Evolutionary conservation across 2,329 filamentous ascomycete genomes (phyloP).

Genomic region (Botrytis fragariae): DNA sequence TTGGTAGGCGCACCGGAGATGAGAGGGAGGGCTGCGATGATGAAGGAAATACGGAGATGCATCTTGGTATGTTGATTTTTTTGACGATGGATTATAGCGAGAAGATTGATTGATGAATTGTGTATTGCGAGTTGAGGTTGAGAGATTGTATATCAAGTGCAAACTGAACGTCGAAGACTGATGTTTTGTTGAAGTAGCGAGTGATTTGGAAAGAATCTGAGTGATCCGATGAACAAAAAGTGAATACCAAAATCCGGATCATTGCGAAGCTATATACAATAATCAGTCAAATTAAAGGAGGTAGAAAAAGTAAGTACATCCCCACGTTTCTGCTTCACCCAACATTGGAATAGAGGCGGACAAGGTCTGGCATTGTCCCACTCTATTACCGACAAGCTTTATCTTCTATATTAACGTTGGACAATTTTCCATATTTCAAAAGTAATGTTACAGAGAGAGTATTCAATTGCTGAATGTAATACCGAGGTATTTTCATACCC

Average conservation of each 20-base stretch:
- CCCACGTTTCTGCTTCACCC: background rate
- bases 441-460: background rate
- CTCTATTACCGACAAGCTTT: background rate
- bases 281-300: background rate
- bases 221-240: background rate
- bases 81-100: fast-evolving
- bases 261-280: background rate
- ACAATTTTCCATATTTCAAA: background rate
- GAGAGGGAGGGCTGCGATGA: background rate
- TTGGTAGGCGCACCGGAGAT: background rate
- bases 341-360: background rate
- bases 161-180: background rate
- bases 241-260: background rate
- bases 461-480: background rate
- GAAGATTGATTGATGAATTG: background rate
- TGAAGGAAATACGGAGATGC: background rate
- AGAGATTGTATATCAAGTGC: background rate
- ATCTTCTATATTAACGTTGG: background rate
- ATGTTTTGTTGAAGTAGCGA: background rate
- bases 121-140: background rate
- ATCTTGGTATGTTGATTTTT: background rate
- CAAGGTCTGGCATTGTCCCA: background rate
- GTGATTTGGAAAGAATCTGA: background rate
- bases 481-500: background rate
- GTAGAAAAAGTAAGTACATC: background rate